Evolutionary conservation across 2,329 filamentous ascomycete genomes (phyloP).

Genomic region (Amauroascus verrucosus): DNA sequence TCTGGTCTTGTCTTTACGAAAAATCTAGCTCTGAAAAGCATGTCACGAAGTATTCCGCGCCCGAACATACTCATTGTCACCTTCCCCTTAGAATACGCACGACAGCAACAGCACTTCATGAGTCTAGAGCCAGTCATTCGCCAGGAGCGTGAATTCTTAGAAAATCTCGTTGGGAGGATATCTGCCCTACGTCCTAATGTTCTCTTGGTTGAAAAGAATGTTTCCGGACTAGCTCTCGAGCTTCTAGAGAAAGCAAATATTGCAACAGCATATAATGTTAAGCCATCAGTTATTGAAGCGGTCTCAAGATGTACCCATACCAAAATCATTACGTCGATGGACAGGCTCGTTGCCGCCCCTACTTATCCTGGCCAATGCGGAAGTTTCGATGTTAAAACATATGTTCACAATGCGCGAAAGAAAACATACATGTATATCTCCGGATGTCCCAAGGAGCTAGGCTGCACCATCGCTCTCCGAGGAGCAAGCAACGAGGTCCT

Average conservation of each 20-base stretch:
- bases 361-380: conserved; percentile 69
- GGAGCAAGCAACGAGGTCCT: conserved; percentile 64
- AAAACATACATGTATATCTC: conserved; percentile 96
- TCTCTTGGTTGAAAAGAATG: conserved; percentile 82
- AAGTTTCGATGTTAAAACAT: conserved; percentile 92
- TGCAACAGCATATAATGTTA: conserved; percentile 92
- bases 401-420: conserved; percentile 70
- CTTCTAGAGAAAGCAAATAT: conserved; percentile 82
- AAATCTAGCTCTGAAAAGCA: conserved; percentile 90
- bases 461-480: conserved; percentile 86
- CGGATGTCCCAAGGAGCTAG: conserved; percentile 77
- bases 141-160: conserved; percentile 87
- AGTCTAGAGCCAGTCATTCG: conserved; percentile 93
- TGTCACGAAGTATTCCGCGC: conserved; percentile 74
- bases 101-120: conserved; percentile 93
- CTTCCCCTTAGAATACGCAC: conserved; percentile 90
- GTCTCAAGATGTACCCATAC: conserved; percentile 88
- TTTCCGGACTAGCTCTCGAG: conserved; percentile 81
- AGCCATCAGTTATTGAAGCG: conserved; percentile 87
- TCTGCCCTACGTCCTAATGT: conserved; percentile 74
- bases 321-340: conserved; percentile 84
- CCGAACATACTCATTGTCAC: conserved; percentile 87
- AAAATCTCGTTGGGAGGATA: conserved; percentile 85
- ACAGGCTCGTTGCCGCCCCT: conserved; percentile 71
- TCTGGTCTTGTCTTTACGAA: conserved; percentile 97